Base-by-base conservation (phyloP, 2,329 filamentous ascomycete genomes). In the Alternaria sp. region DNA sequence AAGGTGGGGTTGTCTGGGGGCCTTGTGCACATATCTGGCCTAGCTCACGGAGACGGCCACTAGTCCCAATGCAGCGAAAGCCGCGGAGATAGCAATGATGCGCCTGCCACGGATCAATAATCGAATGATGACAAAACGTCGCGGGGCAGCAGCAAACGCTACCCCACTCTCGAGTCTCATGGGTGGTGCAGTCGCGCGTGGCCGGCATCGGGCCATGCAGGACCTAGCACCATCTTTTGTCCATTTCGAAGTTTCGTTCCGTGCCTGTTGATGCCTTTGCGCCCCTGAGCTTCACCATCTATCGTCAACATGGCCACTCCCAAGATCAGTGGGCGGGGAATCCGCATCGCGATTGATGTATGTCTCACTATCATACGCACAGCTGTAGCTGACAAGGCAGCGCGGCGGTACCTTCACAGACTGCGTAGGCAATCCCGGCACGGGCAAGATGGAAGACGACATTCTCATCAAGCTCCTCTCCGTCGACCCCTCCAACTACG, bases 371-470 rank as follows among this genome's bases (percentile, higher is more conserved):
- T 28, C 13, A 1, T 6, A 4, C 13, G 25, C 3, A 15, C 17
- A n/a, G 15, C 40, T 11, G 40, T 49, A n/a, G 6, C 25, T 62
- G n/a, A 44, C 49, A 17, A 15, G 30, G 52, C 72, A 90, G 81
- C 90, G 93, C 65, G 93, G 93, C 69, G 93, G 93, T 61, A 97
- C 93, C 26, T 97, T 97, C 78, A 97, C 93, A 43, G 93, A 97
- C 81, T 97, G 93, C 76, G 91, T 97, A 19, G 93, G 93, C 68
- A 95, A 94, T 73, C 87, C 91, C 6, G 89, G 86, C 72, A 90
- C 85, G 68, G 91, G 86, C 17, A 85, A 85, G 66, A 89, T 90
- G 81, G 84, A 87, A 74, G 88, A 94, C 77, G 91, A 96, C 76
- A 86, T 93, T 56, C 85, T 96, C 59, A 93, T 96, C 81, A 96